Conservation (phyloP, 139 green algal species). For the Tetratostichococcus sp. region DNA sequence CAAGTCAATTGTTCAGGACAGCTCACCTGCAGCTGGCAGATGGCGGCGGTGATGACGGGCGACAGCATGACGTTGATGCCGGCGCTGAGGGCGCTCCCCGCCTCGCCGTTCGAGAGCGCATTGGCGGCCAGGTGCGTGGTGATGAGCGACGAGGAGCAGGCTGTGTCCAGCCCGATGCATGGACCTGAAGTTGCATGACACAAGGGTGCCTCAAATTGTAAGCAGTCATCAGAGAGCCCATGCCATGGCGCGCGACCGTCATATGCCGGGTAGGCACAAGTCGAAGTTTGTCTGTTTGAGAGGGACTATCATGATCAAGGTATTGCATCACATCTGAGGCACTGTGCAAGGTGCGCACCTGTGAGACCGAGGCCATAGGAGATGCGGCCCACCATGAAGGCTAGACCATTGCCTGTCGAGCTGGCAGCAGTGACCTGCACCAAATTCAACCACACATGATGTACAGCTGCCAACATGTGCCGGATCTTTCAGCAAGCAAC, state of each 20-base stretch:
- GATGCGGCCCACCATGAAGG: slow-evolving; percentile 47
- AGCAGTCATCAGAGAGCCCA: too few relatives aligned
- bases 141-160: slow-evolving; percentile 44
- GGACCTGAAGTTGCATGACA: slow-evolving; percentile 18
- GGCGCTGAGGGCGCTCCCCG: slow-evolving; percentile 24
- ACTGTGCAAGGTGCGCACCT: slow-evolving; percentile 28
- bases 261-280: too few relatives aligned
- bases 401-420: slow-evolving; percentile 25
- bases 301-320: too few relatives aligned
- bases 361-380: slow-evolving; percentile 74
- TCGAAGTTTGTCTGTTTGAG: too few relatives aligned
- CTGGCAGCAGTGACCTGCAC: slow-evolving; percentile 8
- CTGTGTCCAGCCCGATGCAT: slow-evolving; percentile 43
- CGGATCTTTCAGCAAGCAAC: too few relatives aligned
- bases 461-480: too few relatives aligned
- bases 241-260: too few relatives aligned
- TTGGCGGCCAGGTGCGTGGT: slow-evolving; percentile 44
- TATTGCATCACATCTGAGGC: too few relatives aligned
- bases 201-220: too few relatives aligned
- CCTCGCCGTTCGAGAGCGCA: slow-evolving; percentile 2
- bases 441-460: background rate
- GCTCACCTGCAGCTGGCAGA: slow-evolving; percentile 19
- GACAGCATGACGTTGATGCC: slow-evolving; percentile 63
- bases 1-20: background rate
- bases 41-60: slow-evolving; percentile 9